These are phyloP conservation scores for Elasticomyces elasticus DNA, from an alignment of 495 filamentous ascomycete genomes.

Conservation along the genomic window DNA sequence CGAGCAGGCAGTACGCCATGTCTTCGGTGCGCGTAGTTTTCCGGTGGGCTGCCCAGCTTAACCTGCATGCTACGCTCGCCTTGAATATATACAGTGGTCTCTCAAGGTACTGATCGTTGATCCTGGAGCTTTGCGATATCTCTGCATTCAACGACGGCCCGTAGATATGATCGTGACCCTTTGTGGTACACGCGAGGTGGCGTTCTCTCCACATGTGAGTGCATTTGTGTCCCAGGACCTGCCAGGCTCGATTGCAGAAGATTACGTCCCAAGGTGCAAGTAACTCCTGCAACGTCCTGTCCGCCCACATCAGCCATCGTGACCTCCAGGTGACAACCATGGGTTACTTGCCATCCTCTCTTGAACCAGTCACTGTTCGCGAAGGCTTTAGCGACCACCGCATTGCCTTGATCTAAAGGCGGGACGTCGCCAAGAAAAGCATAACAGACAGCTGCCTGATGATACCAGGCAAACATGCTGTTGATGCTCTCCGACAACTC, in stretches of 20 bases:
- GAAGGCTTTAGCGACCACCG: slow-evolving; percentile 2
- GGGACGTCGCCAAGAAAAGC: slow-evolving; percentile 10
- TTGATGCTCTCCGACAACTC: slow-evolving; percentile 17
- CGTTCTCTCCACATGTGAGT: background rate
- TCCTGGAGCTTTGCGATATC: background rate
- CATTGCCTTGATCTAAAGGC: background rate
- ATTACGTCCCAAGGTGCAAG: slow-evolving; percentile 10
- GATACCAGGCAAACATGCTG: slow-evolving; percentile 15
- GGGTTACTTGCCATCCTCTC: slow-evolving; percentile 14
- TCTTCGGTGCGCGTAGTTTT: slow-evolving; percentile 14
- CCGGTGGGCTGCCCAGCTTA: slow-evolving; percentile 19
- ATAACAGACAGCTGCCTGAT: slow-evolving; percentile 2
- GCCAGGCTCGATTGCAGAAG: slow-evolving; percentile 11
- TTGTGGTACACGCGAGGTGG: background rate
- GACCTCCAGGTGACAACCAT: background rate
- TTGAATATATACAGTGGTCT: background rate
- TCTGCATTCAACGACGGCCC: background rate
- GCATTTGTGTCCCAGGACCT: slow-evolving; percentile 1
- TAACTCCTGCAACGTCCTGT: slow-evolving; percentile 14
- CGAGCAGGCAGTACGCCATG: slow-evolving; percentile 18
- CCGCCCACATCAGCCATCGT: background rate
- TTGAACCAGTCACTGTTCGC: slow-evolving; percentile 17
- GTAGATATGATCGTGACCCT: background rate
- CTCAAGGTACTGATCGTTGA: background rate
- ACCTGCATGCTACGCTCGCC: slow-evolving; percentile 13